Evolutionary conservation across 2,329 filamentous ascomycete genomes (phyloP), one percentile per base, ranked within the genome.

Genomic region (Pseudomassariella vexata): DNA sequence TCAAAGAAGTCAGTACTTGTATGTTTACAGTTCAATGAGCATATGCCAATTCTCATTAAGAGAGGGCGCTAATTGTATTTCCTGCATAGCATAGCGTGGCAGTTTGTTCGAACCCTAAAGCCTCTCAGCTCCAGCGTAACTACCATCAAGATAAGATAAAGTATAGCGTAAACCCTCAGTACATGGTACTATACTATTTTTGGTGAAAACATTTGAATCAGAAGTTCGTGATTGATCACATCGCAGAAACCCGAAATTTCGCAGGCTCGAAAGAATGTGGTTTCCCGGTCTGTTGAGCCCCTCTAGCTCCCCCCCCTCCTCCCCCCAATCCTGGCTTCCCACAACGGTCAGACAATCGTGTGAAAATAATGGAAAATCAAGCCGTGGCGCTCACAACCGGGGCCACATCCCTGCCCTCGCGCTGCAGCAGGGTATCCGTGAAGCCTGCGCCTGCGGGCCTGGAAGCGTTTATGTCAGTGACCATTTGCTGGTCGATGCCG

Each of bases 401-500:
- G 24, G 51, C 49, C 32, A 41, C 25, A 31, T 42, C 39, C 24
- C 38, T 40, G 15, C 37, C 49, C 59, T 79, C 74, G 33, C 68
- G 66, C 53, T 73, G 74, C 22, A 81, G 68, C 27, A 81, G 62
- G 24, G 69, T 63, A 51, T 81, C 75, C 38, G 74, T 76, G 43
- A 80, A 55, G 33, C 50, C 51, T 21, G 64, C 55, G 31, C 52
- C 55, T 26, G 44, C 47, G 17, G 51, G 53, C 39, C 59, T 52
- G 12, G 57, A 61, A 20, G 65, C 66, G 50, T 66, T 64, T 49
- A 86, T 73, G 54, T 82, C 75, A 52, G 73, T 66, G 30, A 77
- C 66, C 10, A 76, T 66, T 50, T 85, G 69, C 37, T 48, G 42
- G 37, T 78, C 73, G 28, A 95, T 72, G 24, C 82, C 85, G 35